Base-by-base conservation (phyloP, 306 rosid species). In the Corylus heterophylla region DNA sequence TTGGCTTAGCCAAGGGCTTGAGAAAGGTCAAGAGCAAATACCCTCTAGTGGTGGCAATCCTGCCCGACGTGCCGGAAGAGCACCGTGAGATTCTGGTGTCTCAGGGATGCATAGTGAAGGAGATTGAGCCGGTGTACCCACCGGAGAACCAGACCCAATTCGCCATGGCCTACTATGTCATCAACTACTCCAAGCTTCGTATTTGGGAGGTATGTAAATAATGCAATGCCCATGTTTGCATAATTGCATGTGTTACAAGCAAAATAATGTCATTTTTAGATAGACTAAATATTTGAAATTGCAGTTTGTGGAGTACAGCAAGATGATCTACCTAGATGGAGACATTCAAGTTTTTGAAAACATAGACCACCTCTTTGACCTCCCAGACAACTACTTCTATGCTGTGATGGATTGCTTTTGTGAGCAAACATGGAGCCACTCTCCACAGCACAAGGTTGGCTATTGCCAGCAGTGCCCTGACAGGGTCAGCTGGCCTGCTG, bases 131-230 rank as follows among this genome's bases (percentile, higher is more conserved):
- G 0, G 87, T 94, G 0, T 64, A 90, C 69, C 98, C 98, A 0
- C 98, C 97, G 0, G 74, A 85, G 50, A 94, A 90, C 44, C 98
- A 92, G 22, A 94, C 97, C 12, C 83, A 85, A n/a, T 94, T 86
- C 16, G 98, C 97, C 44, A 86, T 86, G 93, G 86, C 97, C 8
- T 90, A 90, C 68, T 94, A 92, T 59, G 97, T 92, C 81, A 92
- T 90, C 87, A 94, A 94, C 37, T 94, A 94, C 90, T 89, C 97
- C 71, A 94, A 94, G 80, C 93, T 94, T 0, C 90, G 97, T 4
- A 92, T 94, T 66, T 92, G 96, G 96, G 93, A 94, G 97, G 97
- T 92, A 84, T 48, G 39, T 47, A 37, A 31, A 39, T 22, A 22
- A 22, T 22, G 22, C 22, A 22, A 22, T 37, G 0, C 5, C 51